These are phyloP conservation scores for Mycena belliarum DNA, from an alignment of 768 basidiomycete species.

Conservation along the genomic window DNA sequence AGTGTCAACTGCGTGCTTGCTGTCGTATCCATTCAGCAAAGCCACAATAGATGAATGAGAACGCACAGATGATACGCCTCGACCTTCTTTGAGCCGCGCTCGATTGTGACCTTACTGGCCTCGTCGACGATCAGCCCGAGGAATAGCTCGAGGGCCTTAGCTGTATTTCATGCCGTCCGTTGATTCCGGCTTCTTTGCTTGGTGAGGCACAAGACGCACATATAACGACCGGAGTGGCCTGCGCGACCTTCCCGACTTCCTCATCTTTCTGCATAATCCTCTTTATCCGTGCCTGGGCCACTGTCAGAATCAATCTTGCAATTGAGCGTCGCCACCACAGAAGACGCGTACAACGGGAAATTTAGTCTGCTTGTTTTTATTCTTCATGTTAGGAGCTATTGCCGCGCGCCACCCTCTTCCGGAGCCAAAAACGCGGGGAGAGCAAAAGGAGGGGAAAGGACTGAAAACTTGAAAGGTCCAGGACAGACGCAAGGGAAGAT, in stretches of 20 bases:
- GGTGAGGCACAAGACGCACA: conserved; percentile 64
- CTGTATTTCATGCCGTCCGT: conserved; percentile 40
- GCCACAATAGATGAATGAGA: background rate
- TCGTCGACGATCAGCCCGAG: conserved; percentile 82
- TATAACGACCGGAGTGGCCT: conserved; percentile 94
- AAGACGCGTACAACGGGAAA: conserved; percentile 82
- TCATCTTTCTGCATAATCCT: conserved; percentile 99
- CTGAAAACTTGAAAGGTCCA: no score
- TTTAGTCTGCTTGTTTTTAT: conserved; percentile 88
- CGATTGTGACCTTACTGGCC: conserved; percentile 73
- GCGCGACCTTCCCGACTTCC: conserved; percentile 97
- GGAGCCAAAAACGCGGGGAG: background rate
- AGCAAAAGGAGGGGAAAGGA: background rate
- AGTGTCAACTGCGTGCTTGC: conserved; percentile 90
- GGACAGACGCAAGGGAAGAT: background rate
- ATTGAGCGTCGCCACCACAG: background rate
- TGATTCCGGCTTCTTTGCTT: background rate
- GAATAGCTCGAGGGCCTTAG: conserved; percentile 93
- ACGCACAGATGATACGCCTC: conserved; percentile 93
- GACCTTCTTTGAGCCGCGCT: conserved; percentile 83
- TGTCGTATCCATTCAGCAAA: conserved; percentile 43
- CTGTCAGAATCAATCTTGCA: background rate
- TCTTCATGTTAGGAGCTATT: conserved; percentile 62
- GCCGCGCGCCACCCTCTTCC: background rate
- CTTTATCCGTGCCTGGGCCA: conserved; percentile 88